Evolutionary conservation across 768 basidiomycete species (phyloP).

Genomic region (Daedalea quercina): DNA sequence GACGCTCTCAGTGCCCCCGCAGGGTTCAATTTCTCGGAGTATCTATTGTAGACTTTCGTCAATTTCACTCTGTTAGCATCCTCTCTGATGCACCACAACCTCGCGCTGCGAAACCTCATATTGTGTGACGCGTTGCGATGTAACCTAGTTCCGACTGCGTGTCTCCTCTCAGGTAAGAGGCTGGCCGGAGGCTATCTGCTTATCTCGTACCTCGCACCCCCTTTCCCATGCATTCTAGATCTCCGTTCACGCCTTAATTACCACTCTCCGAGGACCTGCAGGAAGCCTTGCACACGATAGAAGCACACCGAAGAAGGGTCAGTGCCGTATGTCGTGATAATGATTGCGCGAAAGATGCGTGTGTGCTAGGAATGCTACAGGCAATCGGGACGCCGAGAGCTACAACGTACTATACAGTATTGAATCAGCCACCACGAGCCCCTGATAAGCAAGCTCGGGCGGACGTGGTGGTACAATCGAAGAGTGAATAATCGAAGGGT

Average conservation of each 20-base stretch:
- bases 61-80: not conserved
- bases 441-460: not conserved
- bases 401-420: not conserved
- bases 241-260: no score
- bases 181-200: not conserved
- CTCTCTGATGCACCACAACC: not conserved
- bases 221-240: not conserved
- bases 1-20: constrained; percentile 10
- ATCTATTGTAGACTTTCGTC: constrained; percentile 3
- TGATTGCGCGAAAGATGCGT: not conserved
- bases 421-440: not conserved
- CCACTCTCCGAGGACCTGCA: no score
- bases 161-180: not conserved
- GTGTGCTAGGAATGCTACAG: not conserved
- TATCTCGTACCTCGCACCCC: not conserved
- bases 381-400: not conserved
- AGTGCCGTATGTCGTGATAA: not conserved
- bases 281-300: not conserved
- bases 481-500: not conserved
- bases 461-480: not conserved
- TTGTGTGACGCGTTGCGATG: not conserved
- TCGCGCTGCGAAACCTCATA: not conserved
- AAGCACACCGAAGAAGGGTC: no score
- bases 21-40: constrained; percentile 19
- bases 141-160: not conserved